phyloP scores from a whole-genome alignment of 345 rosid genomes.

The Rubroshorea leprosula region DNA sequence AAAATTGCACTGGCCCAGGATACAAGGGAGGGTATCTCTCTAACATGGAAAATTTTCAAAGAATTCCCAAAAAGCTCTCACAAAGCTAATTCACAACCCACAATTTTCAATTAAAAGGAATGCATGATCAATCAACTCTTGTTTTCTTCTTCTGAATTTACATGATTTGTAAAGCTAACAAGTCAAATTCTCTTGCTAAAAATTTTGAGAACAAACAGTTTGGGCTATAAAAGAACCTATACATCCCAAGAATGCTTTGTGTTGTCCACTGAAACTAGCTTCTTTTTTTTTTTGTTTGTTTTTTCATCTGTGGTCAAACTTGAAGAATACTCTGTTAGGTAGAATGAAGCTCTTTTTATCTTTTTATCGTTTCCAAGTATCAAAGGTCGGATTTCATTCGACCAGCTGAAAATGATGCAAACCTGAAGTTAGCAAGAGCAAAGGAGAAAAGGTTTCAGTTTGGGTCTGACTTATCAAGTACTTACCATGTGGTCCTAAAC shows the following conservation, averaged over 20 bases:
- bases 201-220: conserved; percentile 33
- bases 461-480: conserved; percentile 1
- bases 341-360: conserved; percentile 7
- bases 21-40: too few species aligned
- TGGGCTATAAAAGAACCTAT: conserved; percentile 44
- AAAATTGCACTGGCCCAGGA: too few species aligned
- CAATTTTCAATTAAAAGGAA: conserved; percentile 18
- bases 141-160: conserved; percentile 20
- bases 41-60: conserved; percentile 11
- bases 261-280: not conserved
- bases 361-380: conserved; percentile 19
- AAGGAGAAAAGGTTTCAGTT: not conserved
- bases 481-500: conserved; percentile 59
- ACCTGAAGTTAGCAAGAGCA: not conserved
- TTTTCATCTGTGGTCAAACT: conserved; percentile 23
- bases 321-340: conserved; percentile 24
- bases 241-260: conserved; percentile 27
- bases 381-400: conserved; percentile 67
- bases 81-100: conserved; percentile 16
- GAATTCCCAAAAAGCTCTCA: conserved; percentile 3
- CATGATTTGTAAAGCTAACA: conserved; percentile 28
- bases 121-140: conserved; percentile 19
- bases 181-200: conserved; percentile 46
- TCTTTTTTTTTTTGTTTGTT: conserved; percentile 1
- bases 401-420: conserved; percentile 28